Conservation (phyloP, 2,329 filamentous ascomycete species). For the Chaetomium olivaceum region DNA sequence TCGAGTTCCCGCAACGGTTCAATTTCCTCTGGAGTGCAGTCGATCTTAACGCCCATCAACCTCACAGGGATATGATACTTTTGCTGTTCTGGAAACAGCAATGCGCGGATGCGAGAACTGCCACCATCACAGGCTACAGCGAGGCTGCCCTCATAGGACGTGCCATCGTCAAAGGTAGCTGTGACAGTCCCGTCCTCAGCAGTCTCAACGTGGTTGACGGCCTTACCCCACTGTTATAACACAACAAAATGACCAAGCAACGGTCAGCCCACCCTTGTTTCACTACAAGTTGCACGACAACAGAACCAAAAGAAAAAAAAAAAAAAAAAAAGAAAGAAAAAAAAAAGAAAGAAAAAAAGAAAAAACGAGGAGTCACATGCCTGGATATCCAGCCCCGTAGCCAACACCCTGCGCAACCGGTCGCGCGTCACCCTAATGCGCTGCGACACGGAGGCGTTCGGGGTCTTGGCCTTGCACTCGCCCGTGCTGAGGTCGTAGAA, state of each 20-base stretch:
- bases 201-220: constrained; percentile 38
- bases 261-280: constrained; percentile 1
- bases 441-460: constrained; percentile 45
- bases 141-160: constrained; percentile 44
- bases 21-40: constrained; percentile 45
- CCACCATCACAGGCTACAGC: constrained; percentile 55
- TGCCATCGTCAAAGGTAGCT: constrained; percentile 50
- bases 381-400: constrained; percentile 49
- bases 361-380: constrained; percentile 33
- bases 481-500: constrained; percentile 58
- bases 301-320: no score
- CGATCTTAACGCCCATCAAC: constrained; percentile 49
- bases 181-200: constrained; percentile 40
- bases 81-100: constrained; percentile 40
- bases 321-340: not conserved
- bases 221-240: constrained; percentile 44
- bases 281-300: not conserved
- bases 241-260: not conserved
- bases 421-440: constrained; percentile 52
- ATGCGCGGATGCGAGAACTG: constrained; percentile 45
- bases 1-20: constrained; percentile 49
- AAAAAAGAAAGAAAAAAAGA: no score
- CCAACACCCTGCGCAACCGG: constrained; percentile 48
- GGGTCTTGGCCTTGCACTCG: constrained; percentile 44
- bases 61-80: constrained; percentile 49